Conservation (phyloP, 768 basidiomycete genomes). For the Termitomyces sp. region DNA sequence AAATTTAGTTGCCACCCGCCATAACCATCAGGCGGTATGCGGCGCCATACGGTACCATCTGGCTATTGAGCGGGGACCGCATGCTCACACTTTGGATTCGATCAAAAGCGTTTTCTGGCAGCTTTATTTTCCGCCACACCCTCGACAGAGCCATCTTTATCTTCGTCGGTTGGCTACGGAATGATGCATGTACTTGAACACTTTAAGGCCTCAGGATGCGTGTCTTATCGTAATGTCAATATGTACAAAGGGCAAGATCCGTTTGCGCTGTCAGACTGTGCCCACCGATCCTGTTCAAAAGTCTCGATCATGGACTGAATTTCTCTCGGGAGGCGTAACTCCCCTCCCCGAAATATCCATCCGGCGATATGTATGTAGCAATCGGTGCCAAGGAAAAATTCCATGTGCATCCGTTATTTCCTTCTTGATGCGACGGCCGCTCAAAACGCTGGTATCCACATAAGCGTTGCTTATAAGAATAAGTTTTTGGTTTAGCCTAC, state of each 20-base stretch:
- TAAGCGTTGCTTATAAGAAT: neutral
- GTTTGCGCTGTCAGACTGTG: neutral
- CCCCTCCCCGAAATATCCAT: neutral
- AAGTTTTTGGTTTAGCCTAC: neutral
- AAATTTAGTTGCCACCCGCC: neutral
- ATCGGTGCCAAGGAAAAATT: conserved; percentile 6
- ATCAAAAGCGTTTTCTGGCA: neutral
- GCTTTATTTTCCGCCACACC: neutral
- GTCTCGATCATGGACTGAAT: conserved; percentile 4
- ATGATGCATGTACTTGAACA: neutral
- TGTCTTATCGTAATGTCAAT: neutral
- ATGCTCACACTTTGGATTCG: neutral
- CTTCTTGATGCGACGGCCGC: conserved; percentile 2
- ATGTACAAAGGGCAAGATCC: neutral
- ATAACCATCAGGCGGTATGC: neutral
- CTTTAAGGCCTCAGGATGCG: neutral
- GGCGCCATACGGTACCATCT: neutral
- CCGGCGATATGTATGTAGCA: neutral
- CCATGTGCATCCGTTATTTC: conserved; percentile 6
- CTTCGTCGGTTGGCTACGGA: neutral
- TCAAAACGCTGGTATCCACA: conserved; percentile 1
- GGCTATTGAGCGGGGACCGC: neutral
- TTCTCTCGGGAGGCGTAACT: neutral
- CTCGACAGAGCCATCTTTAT: neutral
- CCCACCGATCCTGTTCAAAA: neutral